phyloP scores from a whole-genome alignment of 2,329 filamentous ascomycete genomes.

The Emericellopsis cladophorae region DNA sequence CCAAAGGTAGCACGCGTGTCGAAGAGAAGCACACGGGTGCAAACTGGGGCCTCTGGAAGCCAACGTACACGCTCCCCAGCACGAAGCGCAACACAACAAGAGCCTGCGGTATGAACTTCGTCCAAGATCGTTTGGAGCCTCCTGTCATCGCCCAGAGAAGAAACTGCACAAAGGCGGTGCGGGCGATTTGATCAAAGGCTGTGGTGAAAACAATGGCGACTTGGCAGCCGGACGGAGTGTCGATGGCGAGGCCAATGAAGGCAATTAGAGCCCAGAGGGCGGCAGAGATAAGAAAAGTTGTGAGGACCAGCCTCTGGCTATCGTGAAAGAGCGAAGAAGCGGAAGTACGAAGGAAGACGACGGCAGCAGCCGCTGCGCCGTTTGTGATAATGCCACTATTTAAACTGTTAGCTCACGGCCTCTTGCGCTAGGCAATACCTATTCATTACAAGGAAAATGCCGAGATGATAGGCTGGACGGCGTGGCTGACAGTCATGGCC shows the following conservation, averaged over 20 bases:
- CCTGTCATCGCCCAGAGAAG: slow-evolving; percentile 35
- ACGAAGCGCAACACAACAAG: slow-evolving; percentile 34
- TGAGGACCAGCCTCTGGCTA: slow-evolving; percentile 52
- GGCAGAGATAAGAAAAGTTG: slow-evolving; percentile 35
- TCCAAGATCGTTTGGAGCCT: slow-evolving; percentile 20
- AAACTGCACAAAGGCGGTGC: slow-evolving; percentile 40
- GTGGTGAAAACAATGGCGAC: slow-evolving; percentile 37
- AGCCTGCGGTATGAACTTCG: slow-evolving; percentile 29
- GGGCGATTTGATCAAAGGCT: slow-evolving; percentile 43
- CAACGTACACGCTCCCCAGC: slow-evolving; percentile 41
- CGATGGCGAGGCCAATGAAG: slow-evolving; percentile 36
- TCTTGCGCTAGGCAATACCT: not conserved
- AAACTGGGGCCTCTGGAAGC: slow-evolving; percentile 39
- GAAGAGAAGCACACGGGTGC: slow-evolving; percentile 34
- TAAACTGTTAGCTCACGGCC: slow-evolving; percentile 7
- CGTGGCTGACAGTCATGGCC: slow-evolving; percentile 6
- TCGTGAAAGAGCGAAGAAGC: slow-evolving; percentile 37
- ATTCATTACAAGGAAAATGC: slow-evolving; percentile 37
- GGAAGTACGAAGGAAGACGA: slow-evolving; percentile 34
- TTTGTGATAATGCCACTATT: slow-evolving; percentile 37
- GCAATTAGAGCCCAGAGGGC: slow-evolving; percentile 40
- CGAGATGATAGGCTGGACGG: slow-evolving; percentile 34
- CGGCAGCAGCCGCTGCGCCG: slow-evolving; percentile 32
- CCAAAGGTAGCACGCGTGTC: slow-evolving; percentile 29
- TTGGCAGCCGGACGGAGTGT: slow-evolving; percentile 32